Percentiles rank a stretch among this genome's conserved stretches.
These are phyloP conservation scores for Gomphus sp. DNA, from an alignment of 1,284 basidiomycete species.

Conservation along the genomic window DNA sequence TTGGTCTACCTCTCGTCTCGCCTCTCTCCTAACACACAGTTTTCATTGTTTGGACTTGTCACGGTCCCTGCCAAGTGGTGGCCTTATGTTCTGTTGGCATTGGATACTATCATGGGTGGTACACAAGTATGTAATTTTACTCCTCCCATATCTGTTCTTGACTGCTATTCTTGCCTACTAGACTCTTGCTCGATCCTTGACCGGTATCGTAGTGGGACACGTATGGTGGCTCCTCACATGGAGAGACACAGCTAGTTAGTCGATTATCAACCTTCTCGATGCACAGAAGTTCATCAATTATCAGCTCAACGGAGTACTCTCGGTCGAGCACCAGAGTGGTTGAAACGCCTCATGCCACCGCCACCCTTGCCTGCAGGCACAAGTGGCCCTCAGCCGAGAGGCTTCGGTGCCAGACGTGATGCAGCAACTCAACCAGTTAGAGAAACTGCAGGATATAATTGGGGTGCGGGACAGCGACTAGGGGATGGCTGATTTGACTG, in stretches of 20 bases:
- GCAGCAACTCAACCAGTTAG: constrained; percentile 3
- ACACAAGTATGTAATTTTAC: constrained; percentile 24
- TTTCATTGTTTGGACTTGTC: constrained; percentile 68
- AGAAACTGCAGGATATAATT: constrained; percentile 29
- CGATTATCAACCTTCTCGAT: not conserved
- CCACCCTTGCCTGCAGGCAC: constrained; percentile 15
- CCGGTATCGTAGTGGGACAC: constrained; percentile 70
- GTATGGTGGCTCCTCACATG: constrained; percentile 70
- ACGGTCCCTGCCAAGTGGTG: constrained; percentile 64
- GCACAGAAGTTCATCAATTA: constrained; percentile 6
- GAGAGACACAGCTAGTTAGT: constrained; percentile 22
- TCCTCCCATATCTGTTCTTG: not conserved
- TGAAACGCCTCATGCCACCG: constrained; percentile 9
- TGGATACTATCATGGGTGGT: constrained; percentile 66
- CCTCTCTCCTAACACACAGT: constrained; percentile 58
- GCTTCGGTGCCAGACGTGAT: constrained; percentile 10
- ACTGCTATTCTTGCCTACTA: not conserved
- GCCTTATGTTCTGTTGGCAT: constrained; percentile 63
- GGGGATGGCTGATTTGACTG: constrained; percentile 17
- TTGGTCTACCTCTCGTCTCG: constrained; percentile 61
- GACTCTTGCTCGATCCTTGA: constrained; percentile 36
- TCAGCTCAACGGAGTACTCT: not conserved
- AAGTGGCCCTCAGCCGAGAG: constrained; percentile 21
- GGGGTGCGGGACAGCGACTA: constrained; percentile 37
- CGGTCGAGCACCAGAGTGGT: constrained; percentile 23